Evolutionary conservation across 257 asterid genomes (phyloP).

Genomic region (Paraleonurus japonicus): DNA sequence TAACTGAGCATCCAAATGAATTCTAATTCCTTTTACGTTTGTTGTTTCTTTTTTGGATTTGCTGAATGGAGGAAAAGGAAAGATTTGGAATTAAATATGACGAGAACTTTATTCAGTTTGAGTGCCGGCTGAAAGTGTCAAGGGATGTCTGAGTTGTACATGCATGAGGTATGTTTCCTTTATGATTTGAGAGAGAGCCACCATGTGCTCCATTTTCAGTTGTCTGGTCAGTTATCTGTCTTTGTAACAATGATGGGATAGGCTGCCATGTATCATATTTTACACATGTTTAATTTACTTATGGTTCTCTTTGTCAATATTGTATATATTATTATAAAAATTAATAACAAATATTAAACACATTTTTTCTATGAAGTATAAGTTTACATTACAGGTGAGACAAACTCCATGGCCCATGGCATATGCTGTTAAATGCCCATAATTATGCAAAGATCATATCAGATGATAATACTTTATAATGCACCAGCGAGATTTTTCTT

Average conservation of each 20-base stretch:
- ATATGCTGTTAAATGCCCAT: not conserved
- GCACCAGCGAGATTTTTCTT: not conserved
- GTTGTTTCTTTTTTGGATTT: constrained; percentile 30
- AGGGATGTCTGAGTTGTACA: constrained; percentile 59
- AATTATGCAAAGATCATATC: not conserved
- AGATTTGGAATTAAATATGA: constrained; percentile 41
- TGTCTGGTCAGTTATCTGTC: not conserved
- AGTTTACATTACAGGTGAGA: not conserved
- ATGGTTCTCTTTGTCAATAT: not conserved
- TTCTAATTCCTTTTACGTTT: constrained; percentile 25
- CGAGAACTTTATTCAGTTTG: constrained; percentile 35
- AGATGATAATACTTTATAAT: not conserved
- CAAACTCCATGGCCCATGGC: not conserved
- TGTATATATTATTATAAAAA: not conserved
- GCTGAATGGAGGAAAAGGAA: constrained; percentile 42
- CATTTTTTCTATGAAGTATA: not conserved
- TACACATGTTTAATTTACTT: not conserved
- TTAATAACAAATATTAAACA: not conserved
- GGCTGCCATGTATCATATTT: not conserved
- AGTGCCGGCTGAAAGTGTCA: constrained; percentile 47
- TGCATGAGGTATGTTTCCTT: constrained; percentile 45
- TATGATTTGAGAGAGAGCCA: not conserved
- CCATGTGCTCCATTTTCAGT: not conserved
- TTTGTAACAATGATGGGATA: not conserved
- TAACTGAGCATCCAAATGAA: not conserved